Evolutionary conservation across 164 flowering plant genomes (phyloP), one percentile per base, ranked within the genome.

Genomic region (grape (Vitis vinifera)): DNA sequence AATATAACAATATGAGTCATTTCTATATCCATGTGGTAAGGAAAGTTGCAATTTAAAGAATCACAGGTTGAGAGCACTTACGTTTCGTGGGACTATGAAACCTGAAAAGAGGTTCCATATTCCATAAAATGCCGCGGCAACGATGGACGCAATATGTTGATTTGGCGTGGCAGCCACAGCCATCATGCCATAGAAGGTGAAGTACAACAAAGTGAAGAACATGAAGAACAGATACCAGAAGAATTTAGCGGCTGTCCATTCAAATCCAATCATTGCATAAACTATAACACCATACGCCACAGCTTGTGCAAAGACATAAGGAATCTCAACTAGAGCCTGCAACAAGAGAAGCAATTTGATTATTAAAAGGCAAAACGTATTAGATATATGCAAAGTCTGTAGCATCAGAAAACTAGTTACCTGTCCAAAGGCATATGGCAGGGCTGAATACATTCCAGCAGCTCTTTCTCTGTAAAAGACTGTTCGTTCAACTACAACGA

Each of bases 171-270:
- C 61, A 23, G 78, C 81, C 49, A 81, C 77, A 1, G 69, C 44
- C 87, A 84, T 81, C 87, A 83, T 83, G 58, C 87, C 85, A 30
- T 79, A 82, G 74, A 62, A 75, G 67, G 87, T 82, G 80, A 71
- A 79, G 77, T 82, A 81, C 29, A 76, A 10, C 51, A 82, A 58
- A 4, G 83, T 72, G 82, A 77, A 79, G 80, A n/a, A 80, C 72
- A 69, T 73, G 75, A 84, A 73, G 73, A 70, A 84, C 0, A 82
- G 9, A 56, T 79, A 79, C 82, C 80, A 81, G 51, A 79, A 66
- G 78, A 79, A 79, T 57, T 81, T 84, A 8, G 63, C 72, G 1
- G 51, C 75, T 1, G 73, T 77, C 87, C 85, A 82, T 55, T 84
- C 82, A 48, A 79, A 82, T 29, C 79, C 83, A 16, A 79, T 84